Evolutionary conservation across 139 green algal species (phyloP).

Genomic region (Nannochloris sp.): DNA sequence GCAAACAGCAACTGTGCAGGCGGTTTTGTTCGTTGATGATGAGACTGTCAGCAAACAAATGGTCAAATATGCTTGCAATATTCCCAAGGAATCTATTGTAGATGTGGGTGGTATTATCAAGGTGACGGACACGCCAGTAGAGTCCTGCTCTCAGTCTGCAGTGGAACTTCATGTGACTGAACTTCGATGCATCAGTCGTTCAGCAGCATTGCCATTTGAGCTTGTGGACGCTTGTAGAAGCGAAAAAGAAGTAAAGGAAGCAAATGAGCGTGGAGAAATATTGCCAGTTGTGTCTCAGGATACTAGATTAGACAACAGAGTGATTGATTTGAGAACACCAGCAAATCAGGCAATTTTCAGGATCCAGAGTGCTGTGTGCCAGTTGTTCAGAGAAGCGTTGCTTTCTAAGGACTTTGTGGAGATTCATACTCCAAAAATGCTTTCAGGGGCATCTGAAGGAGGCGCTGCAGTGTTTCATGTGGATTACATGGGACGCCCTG

Average conservation of each 20-base stretch:
- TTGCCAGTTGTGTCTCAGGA: slow-evolving; percentile 77
- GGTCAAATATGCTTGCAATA: slow-evolving; percentile 89
- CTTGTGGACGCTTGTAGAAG: slow-evolving; percentile 53
- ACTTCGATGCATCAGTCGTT: slow-evolving; percentile 52
- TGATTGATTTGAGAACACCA: slow-evolving; percentile 90
- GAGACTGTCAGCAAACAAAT: slow-evolving; percentile 81
- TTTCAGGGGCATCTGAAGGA: slow-evolving; percentile 77
- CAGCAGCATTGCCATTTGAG: slow-evolving; percentile 75
- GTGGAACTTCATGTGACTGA: slow-evolving; percentile 71
- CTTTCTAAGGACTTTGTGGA: slow-evolving; percentile 73
- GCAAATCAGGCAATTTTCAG: slow-evolving; percentile 98
- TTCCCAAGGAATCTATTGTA: slow-evolving; percentile 90
- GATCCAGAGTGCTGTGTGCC: slow-evolving; percentile 71
- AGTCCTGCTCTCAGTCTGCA: slow-evolving; percentile 71
- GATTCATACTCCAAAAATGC: slow-evolving; percentile 96
- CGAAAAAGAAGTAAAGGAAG: slow-evolving; percentile 33
- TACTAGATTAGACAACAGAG: slow-evolving; percentile 80
- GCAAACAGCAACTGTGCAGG: slow-evolving; percentile 73
- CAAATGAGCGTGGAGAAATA: slow-evolving; percentile 45
- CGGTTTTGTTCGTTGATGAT: slow-evolving; percentile 79
- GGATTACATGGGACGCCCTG: slow-evolving; percentile 88
- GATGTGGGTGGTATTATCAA: slow-evolving; percentile 72
- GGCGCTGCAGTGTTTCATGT: slow-evolving; percentile 87
- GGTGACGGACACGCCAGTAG: slow-evolving; percentile 48
- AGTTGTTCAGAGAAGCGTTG: slow-evolving; percentile 81